phyloP scores from a whole-genome alignment of 2,329 filamentous ascomycete genomes.

The Ophiostoma ulmi region DNA sequence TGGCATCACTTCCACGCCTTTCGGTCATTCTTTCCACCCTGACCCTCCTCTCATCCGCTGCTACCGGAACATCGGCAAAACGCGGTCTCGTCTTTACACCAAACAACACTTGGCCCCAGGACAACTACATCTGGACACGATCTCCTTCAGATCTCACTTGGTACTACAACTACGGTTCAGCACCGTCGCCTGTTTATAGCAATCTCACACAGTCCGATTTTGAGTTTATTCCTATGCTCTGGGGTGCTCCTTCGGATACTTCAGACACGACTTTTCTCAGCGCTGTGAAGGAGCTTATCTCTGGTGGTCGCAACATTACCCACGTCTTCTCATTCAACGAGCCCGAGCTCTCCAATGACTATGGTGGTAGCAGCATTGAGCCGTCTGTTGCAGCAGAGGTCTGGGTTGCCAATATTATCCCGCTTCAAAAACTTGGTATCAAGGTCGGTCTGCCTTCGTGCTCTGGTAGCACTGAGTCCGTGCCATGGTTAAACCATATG shows the following conservation, averaged over 20 bases:
- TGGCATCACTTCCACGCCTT: neutral
- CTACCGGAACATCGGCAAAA: conserved; percentile 47
- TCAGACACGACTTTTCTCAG: conserved; percentile 57
- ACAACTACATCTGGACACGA: conserved; percentile 61
- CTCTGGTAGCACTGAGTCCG: conserved; percentile 55
- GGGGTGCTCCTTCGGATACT: conserved; percentile 51
- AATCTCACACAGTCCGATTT: conserved; percentile 50
- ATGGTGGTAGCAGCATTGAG: conserved; percentile 59
- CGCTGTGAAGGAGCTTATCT: conserved; percentile 52
- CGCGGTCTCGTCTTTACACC: conserved; percentile 68
- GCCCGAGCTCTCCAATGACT: conserved; percentile 54
- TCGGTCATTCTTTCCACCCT: neutral
- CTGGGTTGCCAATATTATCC: conserved; percentile 68
- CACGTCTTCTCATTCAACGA: conserved; percentile 77
- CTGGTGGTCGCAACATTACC: conserved; percentile 52
- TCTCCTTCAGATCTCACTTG: conserved; percentile 60
- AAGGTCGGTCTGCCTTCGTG: conserved; percentile 66
- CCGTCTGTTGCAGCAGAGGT: conserved; percentile 58
- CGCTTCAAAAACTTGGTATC: conserved; percentile 58
- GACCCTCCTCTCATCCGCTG: conserved; percentile 24
- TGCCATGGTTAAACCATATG: conserved; percentile 64
- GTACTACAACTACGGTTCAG: conserved; percentile 75
- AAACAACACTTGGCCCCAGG: conserved; percentile 48
- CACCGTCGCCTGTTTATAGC: conserved; percentile 51
- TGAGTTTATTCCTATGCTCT: conserved; percentile 78